Evolutionary conservation across 768 basidiomycete species (phyloP).

Genomic region (Kwoniella heveanensis): DNA sequence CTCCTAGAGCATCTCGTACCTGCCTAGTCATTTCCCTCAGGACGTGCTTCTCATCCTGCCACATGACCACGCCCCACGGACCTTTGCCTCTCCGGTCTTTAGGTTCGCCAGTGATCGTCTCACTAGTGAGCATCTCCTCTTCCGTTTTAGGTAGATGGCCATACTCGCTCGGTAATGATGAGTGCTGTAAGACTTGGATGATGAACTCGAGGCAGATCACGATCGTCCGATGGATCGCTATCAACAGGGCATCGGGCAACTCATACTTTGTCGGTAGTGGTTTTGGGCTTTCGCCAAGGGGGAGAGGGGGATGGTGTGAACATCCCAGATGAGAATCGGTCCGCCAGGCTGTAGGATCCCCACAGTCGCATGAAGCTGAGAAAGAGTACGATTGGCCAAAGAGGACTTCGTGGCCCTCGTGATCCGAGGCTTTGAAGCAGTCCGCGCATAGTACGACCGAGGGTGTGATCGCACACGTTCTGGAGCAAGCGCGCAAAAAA

Average conservation of each 20-base stretch:
- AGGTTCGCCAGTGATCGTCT: slow-evolving; percentile 21
- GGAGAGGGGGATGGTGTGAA: slow-evolving; percentile 69
- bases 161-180: slow-evolving; percentile 66
- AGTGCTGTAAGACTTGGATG: slow-evolving; percentile 77
- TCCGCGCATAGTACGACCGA: slow-evolving; percentile 85
- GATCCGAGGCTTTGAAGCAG: slow-evolving; percentile 87
- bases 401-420: slow-evolving; percentile 83
- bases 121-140: slow-evolving; percentile 40
- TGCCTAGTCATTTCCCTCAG: slow-evolving; percentile 74
- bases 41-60: slow-evolving; percentile 98
- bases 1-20: slow-evolving; percentile 47
- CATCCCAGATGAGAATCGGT: slow-evolving; percentile 61
- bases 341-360: slow-evolving; percentile 86
- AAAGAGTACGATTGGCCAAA: slow-evolving; percentile 87
- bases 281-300: slow-evolving; percentile 49
- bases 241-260: slow-evolving; percentile 63
- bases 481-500: no score
- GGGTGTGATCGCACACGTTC: slow-evolving; percentile 87
- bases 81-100: slow-evolving; percentile 28
- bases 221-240: slow-evolving; percentile 70
- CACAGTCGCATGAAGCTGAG: slow-evolving; percentile 87
- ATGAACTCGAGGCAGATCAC: slow-evolving; percentile 79
- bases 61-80: slow-evolving; percentile 65
- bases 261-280: slow-evolving; percentile 61
- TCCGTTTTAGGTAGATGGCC: slow-evolving; percentile 58